Conservation (phyloP, 768 basidiomycete species). For the Rossbeevera mucosa region DNA sequence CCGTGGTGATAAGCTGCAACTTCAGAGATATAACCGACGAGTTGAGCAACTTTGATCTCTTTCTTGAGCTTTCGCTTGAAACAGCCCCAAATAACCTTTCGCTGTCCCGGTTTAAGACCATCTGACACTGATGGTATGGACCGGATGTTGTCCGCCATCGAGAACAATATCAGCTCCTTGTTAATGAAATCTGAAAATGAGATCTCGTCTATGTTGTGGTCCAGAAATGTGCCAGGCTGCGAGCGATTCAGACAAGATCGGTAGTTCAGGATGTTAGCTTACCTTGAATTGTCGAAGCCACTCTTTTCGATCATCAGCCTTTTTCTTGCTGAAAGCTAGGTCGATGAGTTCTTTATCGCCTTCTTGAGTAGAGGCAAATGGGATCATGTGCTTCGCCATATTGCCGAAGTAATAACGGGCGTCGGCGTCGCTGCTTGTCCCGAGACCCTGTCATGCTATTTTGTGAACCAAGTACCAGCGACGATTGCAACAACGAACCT, state of each 20-base stretch:
- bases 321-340: slow-evolving; percentile 99
- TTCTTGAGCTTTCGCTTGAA: slow-evolving; percentile 92
- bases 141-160: slow-evolving; percentile 98
- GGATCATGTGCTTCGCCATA: slow-evolving; percentile 92
- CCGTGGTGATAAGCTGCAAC: slow-evolving; percentile 97
- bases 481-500: slow-evolving; percentile 48
- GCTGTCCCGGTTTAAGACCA: slow-evolving; percentile 94
- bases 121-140: slow-evolving; percentile 94
- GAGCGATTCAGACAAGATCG: slow-evolving; percentile 2
- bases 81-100: slow-evolving; percentile 94
- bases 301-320: slow-evolving; percentile 96
- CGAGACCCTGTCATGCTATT: slow-evolving; percentile 70
- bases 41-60: slow-evolving; percentile 94
- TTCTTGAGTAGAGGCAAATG: slow-evolving; percentile 74
- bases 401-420: slow-evolving; percentile 90
- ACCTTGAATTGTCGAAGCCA: slow-evolving; percentile 95
- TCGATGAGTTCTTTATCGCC: slow-evolving; percentile 90
- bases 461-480: slow-evolving; percentile 1
- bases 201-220: slow-evolving; percentile 84
- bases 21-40: slow-evolving; percentile 92
- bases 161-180: slow-evolving; percentile 95
- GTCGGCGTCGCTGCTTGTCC: slow-evolving; percentile 86
- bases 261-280: slow-evolving; percentile 3
- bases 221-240: slow-evolving; percentile 89
- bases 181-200: slow-evolving; percentile 95